Conservation (phyloP, 2,329 filamentous ascomycete genomes). For the Pseudophaeomoniella oleicola region DNA sequence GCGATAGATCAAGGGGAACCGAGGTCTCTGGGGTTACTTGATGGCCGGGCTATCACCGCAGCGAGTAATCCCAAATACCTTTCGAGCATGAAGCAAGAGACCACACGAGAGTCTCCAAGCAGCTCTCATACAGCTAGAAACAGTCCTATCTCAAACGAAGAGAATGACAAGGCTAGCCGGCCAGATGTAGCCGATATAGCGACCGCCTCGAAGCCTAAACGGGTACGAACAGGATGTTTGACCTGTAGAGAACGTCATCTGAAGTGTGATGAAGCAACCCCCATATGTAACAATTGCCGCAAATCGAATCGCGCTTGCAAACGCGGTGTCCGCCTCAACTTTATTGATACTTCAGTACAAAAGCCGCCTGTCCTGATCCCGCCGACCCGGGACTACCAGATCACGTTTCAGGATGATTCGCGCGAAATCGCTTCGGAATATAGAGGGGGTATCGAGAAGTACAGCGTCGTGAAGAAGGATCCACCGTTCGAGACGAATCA, state of each 20-base stretch:
- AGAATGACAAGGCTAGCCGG: background rate
- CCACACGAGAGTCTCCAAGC: background rate
- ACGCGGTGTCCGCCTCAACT: constrained; percentile 75
- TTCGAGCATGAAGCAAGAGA: background rate
- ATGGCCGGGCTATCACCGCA: background rate
- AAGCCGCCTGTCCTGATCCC: constrained; percentile 46
- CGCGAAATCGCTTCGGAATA: constrained; percentile 84
- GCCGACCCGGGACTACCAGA: constrained; percentile 50
- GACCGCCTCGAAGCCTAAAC: constrained; percentile 50
- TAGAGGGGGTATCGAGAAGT: constrained; percentile 59
- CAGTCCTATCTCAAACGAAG: background rate
- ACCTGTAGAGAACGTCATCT: constrained; percentile 82
- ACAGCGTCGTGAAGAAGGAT: constrained; percentile 41
- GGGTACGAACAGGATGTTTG: constrained; percentile 78
- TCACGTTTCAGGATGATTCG: constrained; percentile 80
- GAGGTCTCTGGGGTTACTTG: background rate
- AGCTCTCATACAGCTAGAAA: background rate
- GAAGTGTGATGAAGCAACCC: constrained; percentile 70
- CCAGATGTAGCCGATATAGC: background rate
- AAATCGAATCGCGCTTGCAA: constrained; percentile 81
- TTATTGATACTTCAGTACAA: constrained; percentile 66
- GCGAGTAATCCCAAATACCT: background rate
- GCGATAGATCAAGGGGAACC: too few relatives aligned
- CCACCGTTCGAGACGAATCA: constrained; percentile 11
- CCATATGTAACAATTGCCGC: constrained; percentile 61